Conservation (phyloP, 768 basidiomycete species). For the Nidularia sp. region DNA sequence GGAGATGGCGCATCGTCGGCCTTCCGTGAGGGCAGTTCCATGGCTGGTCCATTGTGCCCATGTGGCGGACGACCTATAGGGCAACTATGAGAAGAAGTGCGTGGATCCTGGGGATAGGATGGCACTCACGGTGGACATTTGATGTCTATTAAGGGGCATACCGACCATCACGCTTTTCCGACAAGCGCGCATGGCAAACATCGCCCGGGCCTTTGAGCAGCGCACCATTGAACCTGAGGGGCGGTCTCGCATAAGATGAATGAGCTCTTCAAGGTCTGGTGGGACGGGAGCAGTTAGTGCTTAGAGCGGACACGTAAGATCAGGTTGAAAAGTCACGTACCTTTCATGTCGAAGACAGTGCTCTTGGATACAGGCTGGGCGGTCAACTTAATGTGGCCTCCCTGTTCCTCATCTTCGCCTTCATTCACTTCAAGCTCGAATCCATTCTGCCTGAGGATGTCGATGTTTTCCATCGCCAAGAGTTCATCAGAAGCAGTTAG, state of each 20-base stretch:
- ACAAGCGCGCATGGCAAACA: constrained; percentile 98
- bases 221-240: constrained; percentile 82
- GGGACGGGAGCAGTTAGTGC: background rate
- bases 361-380: constrained; percentile 92
- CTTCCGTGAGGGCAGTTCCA: constrained; percentile 90
- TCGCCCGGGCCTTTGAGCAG: constrained; percentile 87
- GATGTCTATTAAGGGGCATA: constrained; percentile 66
- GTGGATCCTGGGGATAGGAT: background rate
- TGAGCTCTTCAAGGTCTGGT: constrained; percentile 87
- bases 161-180: constrained; percentile 97
- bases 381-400: constrained; percentile 49
- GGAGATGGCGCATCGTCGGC: constrained; percentile 78
- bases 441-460: constrained; percentile 82
- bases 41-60: constrained; percentile 82
- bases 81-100: constrained; percentile 1
- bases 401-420: constrained; percentile 38
- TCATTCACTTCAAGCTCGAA: constrained; percentile 74
- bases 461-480: constrained; percentile 79
- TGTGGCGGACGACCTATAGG: constrained; percentile 66
- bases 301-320: background rate
- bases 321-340: constrained; percentile 30
- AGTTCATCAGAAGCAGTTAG: constrained; percentile 89
- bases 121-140: constrained; percentile 69
- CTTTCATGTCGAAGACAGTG: constrained; percentile 86
- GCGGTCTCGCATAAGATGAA: constrained; percentile 78